Base-by-base conservation (phyloP, 768 basidiomycete genomes). In the Inosperma sp. region DNA sequence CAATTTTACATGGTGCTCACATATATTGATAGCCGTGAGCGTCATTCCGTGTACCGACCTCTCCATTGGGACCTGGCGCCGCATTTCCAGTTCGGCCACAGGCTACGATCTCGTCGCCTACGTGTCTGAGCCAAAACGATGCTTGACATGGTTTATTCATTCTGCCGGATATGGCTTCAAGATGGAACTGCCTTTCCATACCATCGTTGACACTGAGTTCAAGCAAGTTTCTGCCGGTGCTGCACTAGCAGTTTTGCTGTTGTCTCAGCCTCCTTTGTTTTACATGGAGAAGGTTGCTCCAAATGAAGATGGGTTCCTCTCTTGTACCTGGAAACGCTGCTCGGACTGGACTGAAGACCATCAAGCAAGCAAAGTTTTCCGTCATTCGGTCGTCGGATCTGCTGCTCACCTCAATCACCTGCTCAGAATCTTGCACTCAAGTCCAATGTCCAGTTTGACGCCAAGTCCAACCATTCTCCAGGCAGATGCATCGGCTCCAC, bases 71-170 rank as follows among this genome's bases (percentile, higher is more conserved):
- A 77, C 76, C 7, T 93, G 89, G 88, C 78, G 83, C 43, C 83
- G 90, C 35, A 80, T 89, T 33, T 78, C 81, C 2, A 79, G 80
- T 31, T 65, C 72, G 19, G 60, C 70, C 4, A 70, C 67, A 55
- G 78, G 77, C 47, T 75, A 83, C 55, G 87, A 88, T 65, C 73
- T 92, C 7, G 73, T 91, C 27, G 85, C 86, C 2, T 92, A 90
- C 65, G 71, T 86, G 10, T 89, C 79, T 63, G 84, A 89, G 19
- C 54, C 64, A 34, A 84, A 79, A 57, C 80, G 76, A 34, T 82
- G 77, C 59, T 68, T 92, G 23, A 79, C 79, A 4, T 92, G 90
- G 90, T 92, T 84, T 65, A 83, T 92, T 49, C 79, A 82, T 34
- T 84, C 84, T 5, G 74, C 69, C 1, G 86, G 85, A 17, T 77